Percentiles rank a stretch among this genome's conserved stretches.
Conservation (phyloP, 2,329 filamentous ascomycete species). For the Aspergillus flavus region DNA sequence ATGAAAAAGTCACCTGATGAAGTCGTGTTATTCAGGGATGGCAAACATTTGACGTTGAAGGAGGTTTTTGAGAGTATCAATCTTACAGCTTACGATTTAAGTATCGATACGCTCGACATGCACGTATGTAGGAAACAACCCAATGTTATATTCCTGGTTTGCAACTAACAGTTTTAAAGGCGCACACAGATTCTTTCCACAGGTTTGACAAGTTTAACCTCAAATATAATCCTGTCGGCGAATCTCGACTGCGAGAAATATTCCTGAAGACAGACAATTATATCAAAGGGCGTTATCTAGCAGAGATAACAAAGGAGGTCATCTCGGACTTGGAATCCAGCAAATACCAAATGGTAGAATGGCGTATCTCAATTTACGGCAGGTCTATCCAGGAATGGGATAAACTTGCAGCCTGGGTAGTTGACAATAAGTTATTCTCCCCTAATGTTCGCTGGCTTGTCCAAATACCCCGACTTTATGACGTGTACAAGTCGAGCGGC, state of each 20-base stretch:
- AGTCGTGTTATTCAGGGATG: slow-evolving; percentile 88
- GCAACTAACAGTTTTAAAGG: slow-evolving; percentile 51
- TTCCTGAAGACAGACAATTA: slow-evolving; percentile 99
- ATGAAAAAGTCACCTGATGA: slow-evolving; percentile 99
- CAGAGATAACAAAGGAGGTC: slow-evolving; percentile 97
- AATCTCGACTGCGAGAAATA: slow-evolving; percentile 94
- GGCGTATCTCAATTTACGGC: slow-evolving; percentile 97
- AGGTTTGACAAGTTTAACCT: slow-evolving; percentile 99
- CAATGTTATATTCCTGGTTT: neutral
- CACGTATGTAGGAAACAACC: slow-evolving; percentile 64
- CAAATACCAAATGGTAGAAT: slow-evolving; percentile 99
- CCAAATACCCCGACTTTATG: slow-evolving; percentile 90
- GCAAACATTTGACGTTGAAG: slow-evolving; percentile 83
- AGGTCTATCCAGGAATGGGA: slow-evolving; percentile 94
- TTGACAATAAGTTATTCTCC: slow-evolving; percentile 97
- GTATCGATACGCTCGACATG: slow-evolving; percentile 98
- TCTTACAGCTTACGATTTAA: slow-evolving; percentile 93
- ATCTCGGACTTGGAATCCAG: slow-evolving; percentile 96
- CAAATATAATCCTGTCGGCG: slow-evolving; percentile 96
- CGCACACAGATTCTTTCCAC: slow-evolving; percentile 96
- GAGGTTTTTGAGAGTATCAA: slow-evolving; percentile 99
- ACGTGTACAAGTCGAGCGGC: slow-evolving; percentile 88
- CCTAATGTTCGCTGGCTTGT: slow-evolving; percentile 98
- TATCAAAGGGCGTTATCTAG: slow-evolving; percentile 91
- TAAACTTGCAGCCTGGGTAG: slow-evolving; percentile 93